Evolutionary conservation across 495 filamentous ascomycete genomes (phyloP).

Genomic region (Mytilinidion resinicola): DNA sequence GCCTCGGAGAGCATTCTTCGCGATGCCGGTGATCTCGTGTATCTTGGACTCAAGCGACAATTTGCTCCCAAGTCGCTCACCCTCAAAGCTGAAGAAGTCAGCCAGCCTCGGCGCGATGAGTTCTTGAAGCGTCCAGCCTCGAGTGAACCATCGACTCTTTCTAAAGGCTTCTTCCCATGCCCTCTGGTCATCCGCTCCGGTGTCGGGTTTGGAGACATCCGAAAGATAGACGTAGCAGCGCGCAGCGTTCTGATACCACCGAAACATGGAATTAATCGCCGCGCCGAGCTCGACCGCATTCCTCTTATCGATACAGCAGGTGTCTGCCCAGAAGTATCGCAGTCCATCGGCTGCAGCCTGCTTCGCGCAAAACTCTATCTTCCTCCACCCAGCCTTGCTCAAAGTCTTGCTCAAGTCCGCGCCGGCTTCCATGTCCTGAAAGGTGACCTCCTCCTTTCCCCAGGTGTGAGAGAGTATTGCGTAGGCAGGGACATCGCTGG

Average conservation of each 20-base stretch:
- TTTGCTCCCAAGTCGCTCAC: conserved; percentile 22
- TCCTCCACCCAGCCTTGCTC: conserved; percentile 16
- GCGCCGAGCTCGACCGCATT: conserved; percentile 7
- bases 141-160: conserved; percentile 15
- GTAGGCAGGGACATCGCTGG: conserved; percentile 13
- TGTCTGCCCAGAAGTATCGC: conserved; percentile 11
- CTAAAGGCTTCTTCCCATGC: conserved; percentile 13
- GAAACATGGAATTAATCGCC: too few species aligned
- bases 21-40: conserved; percentile 24
- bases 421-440: conserved; percentile 8
- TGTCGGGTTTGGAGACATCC: conserved; percentile 14
- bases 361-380: conserved; percentile 13
- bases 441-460: conserved; percentile 12
- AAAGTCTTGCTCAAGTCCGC: conserved; percentile 5
- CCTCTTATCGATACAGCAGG: conserved; percentile 10
- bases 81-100: conserved; percentile 25
- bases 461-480: too few species aligned
- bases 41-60: conserved; percentile 15
- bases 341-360: too few species aligned
- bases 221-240: conserved; percentile 18
- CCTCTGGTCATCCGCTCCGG: neutral
- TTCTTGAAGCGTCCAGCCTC: conserved; percentile 18
- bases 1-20: conserved; percentile 23
- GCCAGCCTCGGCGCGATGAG: conserved; percentile 18
- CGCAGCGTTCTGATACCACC: conserved; percentile 18